These are phyloP conservation scores for Microthlaspi erraticum DNA, from an alignment of 345 rosid genomes.

Conservation along the genomic window DNA sequence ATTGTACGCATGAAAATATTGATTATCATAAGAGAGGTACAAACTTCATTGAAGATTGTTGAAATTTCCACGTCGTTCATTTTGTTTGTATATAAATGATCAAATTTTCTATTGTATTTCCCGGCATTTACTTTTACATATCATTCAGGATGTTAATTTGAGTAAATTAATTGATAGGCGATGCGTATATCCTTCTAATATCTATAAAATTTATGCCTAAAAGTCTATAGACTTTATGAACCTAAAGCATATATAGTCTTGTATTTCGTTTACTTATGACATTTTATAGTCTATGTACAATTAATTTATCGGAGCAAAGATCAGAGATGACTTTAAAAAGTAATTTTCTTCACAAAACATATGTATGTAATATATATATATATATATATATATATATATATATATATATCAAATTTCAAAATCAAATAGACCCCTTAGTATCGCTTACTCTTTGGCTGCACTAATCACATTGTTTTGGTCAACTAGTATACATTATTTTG, in stretches of 20 bases:
- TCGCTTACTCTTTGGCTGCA: constrained; percentile 10
- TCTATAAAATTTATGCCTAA: neutral
- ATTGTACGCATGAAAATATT: constrained; percentile 13
- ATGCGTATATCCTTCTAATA: neutral
- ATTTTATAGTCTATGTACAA: neutral
- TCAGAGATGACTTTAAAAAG: neutral
- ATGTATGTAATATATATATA: too few relatives aligned
- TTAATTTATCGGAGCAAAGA: neutral
- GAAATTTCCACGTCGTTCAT: constrained; percentile 26
- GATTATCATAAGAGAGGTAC: neutral
- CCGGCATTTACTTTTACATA: neutral
- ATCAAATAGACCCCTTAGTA: neutral
- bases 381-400: too few relatives aligned
- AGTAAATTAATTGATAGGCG: neutral
- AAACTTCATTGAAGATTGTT: constrained; percentile 21
- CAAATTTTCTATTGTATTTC: neutral
- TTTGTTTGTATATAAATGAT: too few relatives aligned
- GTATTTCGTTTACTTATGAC: neutral
- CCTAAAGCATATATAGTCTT: too few relatives aligned
- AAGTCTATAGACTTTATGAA: neutral
- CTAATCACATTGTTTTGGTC: neutral
- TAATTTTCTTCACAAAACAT: too few relatives aligned
- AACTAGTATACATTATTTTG: constrained; percentile 7
- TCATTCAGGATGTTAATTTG: neutral
- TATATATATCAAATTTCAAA: neutral